Percentiles rank a stretch among this genome's conserved stretches.
Evolutionary conservation across 495 filamentous ascomycete genomes (phyloP).

Genomic region (Aspergillus nanangensis): DNA sequence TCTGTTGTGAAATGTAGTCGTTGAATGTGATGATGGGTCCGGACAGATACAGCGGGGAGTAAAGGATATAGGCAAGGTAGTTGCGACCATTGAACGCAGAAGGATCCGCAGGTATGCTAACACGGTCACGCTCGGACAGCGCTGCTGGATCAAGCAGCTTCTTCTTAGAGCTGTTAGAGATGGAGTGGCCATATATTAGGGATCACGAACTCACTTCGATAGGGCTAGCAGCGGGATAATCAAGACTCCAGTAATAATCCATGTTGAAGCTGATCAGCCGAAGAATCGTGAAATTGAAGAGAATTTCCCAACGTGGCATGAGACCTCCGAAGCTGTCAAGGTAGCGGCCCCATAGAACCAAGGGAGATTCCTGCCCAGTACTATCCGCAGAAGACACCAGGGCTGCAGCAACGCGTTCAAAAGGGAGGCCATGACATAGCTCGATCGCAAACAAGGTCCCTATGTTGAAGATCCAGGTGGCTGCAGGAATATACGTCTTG

Average conservation of each 20-base stretch:
- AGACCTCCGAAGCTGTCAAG: constrained; percentile 78
- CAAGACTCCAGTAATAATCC: constrained; percentile 90
- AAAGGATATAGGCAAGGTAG: constrained; percentile 83
- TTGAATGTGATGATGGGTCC: constrained; percentile 97
- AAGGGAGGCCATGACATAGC: constrained; percentile 70
- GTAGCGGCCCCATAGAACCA: constrained; percentile 56
- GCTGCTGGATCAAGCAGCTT: constrained; percentile 85
- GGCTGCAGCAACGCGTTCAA: constrained; percentile 53
- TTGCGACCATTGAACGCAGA: constrained; percentile 73
- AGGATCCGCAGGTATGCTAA: constrained; percentile 65
- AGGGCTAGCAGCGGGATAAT: constrained; percentile 58
- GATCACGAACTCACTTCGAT: constrained; percentile 67
- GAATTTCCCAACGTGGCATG: constrained; percentile 83
- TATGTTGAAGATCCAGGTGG: constrained; percentile 95
- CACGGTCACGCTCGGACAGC: constrained; percentile 82
- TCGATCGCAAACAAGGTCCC: constrained; percentile 86
- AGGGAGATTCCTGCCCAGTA: constrained; percentile 25
- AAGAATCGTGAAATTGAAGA: constrained; percentile 95
- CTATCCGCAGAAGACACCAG: constrained; percentile 35
- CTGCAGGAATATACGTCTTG: constrained; percentile 58
- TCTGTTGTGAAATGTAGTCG: constrained; percentile 86
- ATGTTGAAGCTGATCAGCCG: constrained; percentile 94
- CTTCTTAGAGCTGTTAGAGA: constrained; percentile 82
- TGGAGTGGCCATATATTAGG: constrained; percentile 1
- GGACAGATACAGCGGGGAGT: constrained; percentile 87